Evolutionary conservation across 169 alveolate genomes (phyloP).

Genomic region (Eimeria sp.): DNA sequence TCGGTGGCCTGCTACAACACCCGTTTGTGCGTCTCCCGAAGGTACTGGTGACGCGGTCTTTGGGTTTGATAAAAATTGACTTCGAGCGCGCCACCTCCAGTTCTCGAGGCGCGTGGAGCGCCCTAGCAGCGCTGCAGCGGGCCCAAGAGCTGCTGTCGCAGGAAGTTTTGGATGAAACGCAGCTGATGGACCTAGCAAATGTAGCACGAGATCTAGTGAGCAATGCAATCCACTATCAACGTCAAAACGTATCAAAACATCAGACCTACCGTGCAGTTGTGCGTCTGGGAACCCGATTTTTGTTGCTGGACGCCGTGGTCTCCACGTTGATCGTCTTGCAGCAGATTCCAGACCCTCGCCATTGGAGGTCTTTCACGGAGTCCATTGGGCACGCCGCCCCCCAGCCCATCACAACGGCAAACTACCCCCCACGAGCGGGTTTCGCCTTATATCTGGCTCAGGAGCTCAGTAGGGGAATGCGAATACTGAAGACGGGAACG

Average conservation of each 20-base stretch:
- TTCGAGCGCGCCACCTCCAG: background rate
- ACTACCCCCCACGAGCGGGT: background rate
- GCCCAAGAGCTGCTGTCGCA: background rate
- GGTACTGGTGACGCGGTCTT: background rate
- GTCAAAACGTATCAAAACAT: background rate
- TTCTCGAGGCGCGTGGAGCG: background rate
- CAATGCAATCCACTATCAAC: background rate
- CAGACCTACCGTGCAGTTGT: background rate
- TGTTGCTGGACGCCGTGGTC: background rate
- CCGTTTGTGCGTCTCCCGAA: background rate
- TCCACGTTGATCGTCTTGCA: background rate
- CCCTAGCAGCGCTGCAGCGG: background rate
- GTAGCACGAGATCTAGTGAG: background rate
- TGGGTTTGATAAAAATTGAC: background rate
- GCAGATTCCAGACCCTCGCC: background rate
- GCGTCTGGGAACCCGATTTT: background rate
- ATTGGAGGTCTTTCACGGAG: background rate
- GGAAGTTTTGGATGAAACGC: background rate
- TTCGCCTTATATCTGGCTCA: background rate
- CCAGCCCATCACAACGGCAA: background rate
- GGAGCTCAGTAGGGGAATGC: conserved; percentile 2
- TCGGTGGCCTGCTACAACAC: background rate
- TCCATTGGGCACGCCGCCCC: background rate
- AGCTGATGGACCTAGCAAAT: background rate
- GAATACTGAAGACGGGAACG: background rate